Evolutionary conservation across 2,329 filamentous ascomycete species (phyloP), one percentile per base, ranked within the genome.

Genomic region (Amauroascus verrucosus): DNA sequence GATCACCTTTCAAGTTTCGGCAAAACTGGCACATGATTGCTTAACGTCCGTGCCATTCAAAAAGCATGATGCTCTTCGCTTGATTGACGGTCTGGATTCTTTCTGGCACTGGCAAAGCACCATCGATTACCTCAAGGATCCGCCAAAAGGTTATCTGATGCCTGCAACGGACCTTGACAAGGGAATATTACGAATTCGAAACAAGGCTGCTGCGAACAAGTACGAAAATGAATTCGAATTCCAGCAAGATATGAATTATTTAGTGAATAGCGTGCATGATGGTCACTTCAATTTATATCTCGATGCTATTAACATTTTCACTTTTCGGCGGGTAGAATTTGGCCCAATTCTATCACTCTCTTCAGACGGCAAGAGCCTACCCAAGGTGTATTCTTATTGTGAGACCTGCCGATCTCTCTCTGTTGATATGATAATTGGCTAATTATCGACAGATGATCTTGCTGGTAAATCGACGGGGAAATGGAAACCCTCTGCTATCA

Each of bases 271-370:
- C 1, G 77, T 79, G 2, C 81, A 85, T 59, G 83, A 87, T 62
- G 81, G 82, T 1, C 84, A 87, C 61, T 59, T 72, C 32, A 51
- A 53, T 37, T 60, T 62, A 35, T 26, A 51, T 13, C 57, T 64
- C 2, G 60, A 59, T 16, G 59, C 61, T 11, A 28, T 57, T 1
- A 57, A 46, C 30, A 47, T 58, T 13, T 80, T 83, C 46, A 66
- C 71, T 6, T 80, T 75, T 60, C 67, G 74, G 13, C 77, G 78
- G 2, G 77, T 81, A 57, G 68, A 75, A 3, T 71, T 82, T 60
- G 72, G 70, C 6, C 70, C 77, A 7, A 67, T 85, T 0, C 78
- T 84, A 0, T 84, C 81, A 0, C 73, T 84, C 6, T 84, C 81
- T 1, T 59, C 67, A 2, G 80, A 85, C 61, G 82, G 82, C n/a